These are phyloP conservation scores for bread wheat (Triticum aestivum) DNA, from an alignment of 176 grass and related monocot genomes.

Conservation along the genomic window IWGSC_CS_RefSeq_v2.1 NC_057810.1:575509251-575509750, in stretches of 20 bases:
- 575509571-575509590: slow-evolving; percentile 19
- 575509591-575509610: slow-evolving; percentile 4
- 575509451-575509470: neutral
- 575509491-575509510: neutral
- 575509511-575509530: neutral
- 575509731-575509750: neutral
- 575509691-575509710: slow-evolving; percentile 9
- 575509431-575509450: neutral
- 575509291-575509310: no score
- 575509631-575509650: neutral
- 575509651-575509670: neutral
- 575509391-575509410: slow-evolving; percentile 6
- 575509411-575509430: neutral
- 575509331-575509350: neutral
- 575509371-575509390: slow-evolving; percentile 9
- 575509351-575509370: neutral
- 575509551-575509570: neutral
- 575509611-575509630: neutral
- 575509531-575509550: slow-evolving; percentile 20
- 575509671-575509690: neutral
- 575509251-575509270: neutral
- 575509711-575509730: slow-evolving; percentile 23
- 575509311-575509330: no score
- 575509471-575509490: neutral
- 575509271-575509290: neutral